These are phyloP conservation scores for Microsporum canis DNA, from an alignment of 2,329 filamentous ascomycete species.

Conservation along the genomic window DNA sequence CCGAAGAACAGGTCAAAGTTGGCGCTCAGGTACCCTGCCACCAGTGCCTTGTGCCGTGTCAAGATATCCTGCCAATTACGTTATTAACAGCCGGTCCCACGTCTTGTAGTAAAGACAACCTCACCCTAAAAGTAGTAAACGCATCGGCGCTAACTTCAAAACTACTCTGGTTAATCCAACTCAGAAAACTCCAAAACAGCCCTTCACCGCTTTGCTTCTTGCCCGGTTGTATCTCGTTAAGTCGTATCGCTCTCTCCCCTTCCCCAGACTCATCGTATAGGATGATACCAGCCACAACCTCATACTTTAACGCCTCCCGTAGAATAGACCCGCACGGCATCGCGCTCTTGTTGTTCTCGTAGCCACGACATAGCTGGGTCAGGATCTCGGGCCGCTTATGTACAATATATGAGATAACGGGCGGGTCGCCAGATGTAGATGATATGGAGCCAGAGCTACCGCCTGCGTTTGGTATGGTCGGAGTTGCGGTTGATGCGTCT, in stretches of 20 bases:
- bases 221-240: conserved; percentile 66
- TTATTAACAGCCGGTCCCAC: not conserved
- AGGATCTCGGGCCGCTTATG: conserved; percentile 77
- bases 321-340: conserved; percentile 84
- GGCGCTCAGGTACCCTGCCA: conserved; percentile 72
- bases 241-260: conserved; percentile 61
- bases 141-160: conserved; percentile 97
- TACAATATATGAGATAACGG: conserved; percentile 80
- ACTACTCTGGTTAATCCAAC: conserved; percentile 91
- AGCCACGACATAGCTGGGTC: conserved; percentile 77
- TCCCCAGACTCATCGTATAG: conserved; percentile 78
- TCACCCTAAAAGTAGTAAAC: conserved; percentile 89
- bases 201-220: conserved; percentile 65
- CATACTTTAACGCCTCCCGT: conserved; percentile 80
- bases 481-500: conserved; percentile 34
- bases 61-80: conserved; percentile 59
- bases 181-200: conserved; percentile 93
- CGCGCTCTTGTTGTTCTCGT: conserved; percentile 80
- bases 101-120: conserved; percentile 16
- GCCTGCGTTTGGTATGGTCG: not conserved
- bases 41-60: conserved; percentile 84
- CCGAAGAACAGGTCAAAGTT: conserved; percentile 93
- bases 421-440: conserved; percentile 57
- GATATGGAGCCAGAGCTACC: not conserved
- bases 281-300: conserved; percentile 80